A percentile compares a stretch with the other conserved stretches of the same genome.
These are phyloP conservation scores for Canna indica DNA, from an alignment of 176 grass and related monocot genomes.

Conservation along the genomic window DNA sequence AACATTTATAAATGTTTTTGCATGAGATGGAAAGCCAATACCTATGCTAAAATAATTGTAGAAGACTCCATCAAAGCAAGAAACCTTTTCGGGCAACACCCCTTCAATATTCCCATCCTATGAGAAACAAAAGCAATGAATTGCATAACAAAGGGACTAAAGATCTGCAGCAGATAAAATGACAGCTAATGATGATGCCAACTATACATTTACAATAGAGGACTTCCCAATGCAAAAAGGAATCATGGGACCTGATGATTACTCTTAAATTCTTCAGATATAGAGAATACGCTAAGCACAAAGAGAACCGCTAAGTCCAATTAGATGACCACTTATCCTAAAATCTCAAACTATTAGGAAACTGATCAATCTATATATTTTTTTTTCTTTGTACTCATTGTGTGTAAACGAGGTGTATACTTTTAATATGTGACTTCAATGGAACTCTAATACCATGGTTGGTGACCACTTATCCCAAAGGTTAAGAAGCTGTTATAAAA, in stretches of 20 bases:
- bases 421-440: no score
- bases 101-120: conserved; percentile 52
- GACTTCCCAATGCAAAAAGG: background rate
- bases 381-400: no score
- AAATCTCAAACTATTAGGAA: no score
- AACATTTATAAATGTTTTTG: background rate
- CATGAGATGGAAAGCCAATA: conserved; percentile 22
- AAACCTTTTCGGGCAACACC: conserved; percentile 55
- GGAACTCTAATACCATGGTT: no score
- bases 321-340: no score
- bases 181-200: background rate
- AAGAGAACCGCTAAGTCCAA: no score
- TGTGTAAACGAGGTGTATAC: no score
- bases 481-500: background rate
- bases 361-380: no score
- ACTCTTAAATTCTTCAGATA: background rate
- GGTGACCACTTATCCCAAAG: background rate
- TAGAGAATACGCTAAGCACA: no score
- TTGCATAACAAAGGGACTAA: background rate
- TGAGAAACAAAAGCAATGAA: background rate
- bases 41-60: conserved; percentile 99
- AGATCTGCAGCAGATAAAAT: background rate
- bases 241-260: background rate
- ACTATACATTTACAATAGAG: background rate
- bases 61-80: conserved; percentile 86